Evolutionary conservation across 768 basidiomycete species (phyloP).

Genomic region (Leccinum ochraceum): DNA sequence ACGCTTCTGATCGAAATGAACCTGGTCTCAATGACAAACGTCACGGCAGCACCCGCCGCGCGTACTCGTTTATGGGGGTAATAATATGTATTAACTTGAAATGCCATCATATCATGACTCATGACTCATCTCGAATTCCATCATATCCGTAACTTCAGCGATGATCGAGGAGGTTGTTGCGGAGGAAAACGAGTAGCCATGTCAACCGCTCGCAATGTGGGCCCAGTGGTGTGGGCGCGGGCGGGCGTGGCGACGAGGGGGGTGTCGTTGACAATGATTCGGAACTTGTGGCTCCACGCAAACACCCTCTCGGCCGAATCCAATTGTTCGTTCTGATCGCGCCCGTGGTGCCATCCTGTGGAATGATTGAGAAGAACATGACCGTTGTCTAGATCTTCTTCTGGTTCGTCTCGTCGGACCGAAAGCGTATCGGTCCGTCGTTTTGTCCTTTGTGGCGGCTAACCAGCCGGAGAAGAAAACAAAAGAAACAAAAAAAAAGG

Average conservation of each 20-base stretch:
- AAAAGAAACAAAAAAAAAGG: neutral
- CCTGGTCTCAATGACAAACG: neutral
- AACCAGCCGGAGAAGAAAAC: neutral
- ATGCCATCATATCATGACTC: neutral
- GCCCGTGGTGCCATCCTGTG: neutral
- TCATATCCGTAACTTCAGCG: neutral
- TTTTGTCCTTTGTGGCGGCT: neutral
- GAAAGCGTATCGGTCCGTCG: neutral
- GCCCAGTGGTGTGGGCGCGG: neutral
- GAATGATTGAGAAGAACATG: neutral
- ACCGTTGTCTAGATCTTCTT: conserved; percentile 7
- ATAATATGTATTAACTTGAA: neutral
- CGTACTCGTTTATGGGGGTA: neutral
- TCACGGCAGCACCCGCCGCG: neutral
- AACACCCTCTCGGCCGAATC: neutral
- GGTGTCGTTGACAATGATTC: neutral
- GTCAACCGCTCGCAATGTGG: neutral
- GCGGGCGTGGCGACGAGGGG: neutral
- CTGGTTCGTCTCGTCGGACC: neutral
- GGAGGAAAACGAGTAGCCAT: neutral
- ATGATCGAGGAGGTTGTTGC: neutral
- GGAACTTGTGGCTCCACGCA: neutral
- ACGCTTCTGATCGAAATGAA: conserved; percentile 5
- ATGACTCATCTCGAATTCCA: neutral
- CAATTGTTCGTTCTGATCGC: neutral